Evolutionary conservation across 2,329 filamentous ascomycete genomes (phyloP), one percentile per base, ranked within the genome.

Genomic region (Calonectria pseudoturangicola): DNA sequence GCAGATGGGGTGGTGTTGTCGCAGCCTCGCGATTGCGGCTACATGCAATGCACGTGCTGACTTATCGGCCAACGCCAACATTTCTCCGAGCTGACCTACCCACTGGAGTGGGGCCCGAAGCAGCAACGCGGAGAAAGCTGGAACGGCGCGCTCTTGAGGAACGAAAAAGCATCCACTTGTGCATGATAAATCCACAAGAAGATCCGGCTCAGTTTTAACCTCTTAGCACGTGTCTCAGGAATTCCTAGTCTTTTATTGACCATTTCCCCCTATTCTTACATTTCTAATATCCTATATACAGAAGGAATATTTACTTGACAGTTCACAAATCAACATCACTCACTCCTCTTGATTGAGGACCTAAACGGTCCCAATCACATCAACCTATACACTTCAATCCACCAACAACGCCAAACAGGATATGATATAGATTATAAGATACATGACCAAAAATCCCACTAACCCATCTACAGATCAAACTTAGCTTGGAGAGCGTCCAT

Each of bases 1-100:
- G 41, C 70, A 77, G 70, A 70, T 68, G 41, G 70, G 72, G 73
- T 68, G 73, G 79, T 68, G 67, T 36, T 67, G 64, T 39, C 25
- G 70, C 71, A 72, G 72, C 62, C 71, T 74, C 74, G 74, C 71
- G 76, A 73, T 70, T 69, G 68, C 76, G 70, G 72, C 70, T 73
- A 71, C 45, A 71, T 50, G 51, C 69, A 68, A 75, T 72, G 77
- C 77, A 79, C 76, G 77, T 79, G 77, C 75, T 68, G 70, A 33
- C 60, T 58, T 56, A 50, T 72, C 75, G 76, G 75, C 36, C 62
- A 58, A 71, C 60, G 66, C 75, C 68, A 74, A 72, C 65, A 71
- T 78, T 78, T 77, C 73, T 78, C 75, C 72, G 70, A 70, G 56
- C 63, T 36, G 36, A 69, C 54, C 50, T 39, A 69, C 54, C 50